A percentile compares a stretch with the other conserved stretches of the same genome.
Evolutionary conservation across 208 protist genomes (phyloP).

Genomic region (Entamoeba invadens): DNA sequence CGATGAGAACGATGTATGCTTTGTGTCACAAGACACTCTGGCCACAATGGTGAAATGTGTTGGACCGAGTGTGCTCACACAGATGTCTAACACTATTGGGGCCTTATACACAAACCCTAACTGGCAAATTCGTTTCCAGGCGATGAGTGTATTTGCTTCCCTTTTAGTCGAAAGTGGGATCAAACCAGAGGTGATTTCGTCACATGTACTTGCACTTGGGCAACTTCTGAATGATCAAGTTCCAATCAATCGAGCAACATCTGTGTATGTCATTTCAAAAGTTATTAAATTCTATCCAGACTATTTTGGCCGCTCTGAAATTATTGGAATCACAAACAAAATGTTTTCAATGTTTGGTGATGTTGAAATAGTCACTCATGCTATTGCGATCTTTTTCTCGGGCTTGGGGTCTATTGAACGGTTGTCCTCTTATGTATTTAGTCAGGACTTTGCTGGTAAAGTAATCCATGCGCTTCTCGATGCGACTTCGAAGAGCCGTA

Average conservation of each 20-base stretch:
- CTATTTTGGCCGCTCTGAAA: neutral
- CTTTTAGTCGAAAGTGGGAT: neutral
- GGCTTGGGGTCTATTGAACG: too few species aligned
- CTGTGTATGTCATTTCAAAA: neutral
- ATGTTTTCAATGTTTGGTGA: neutral
- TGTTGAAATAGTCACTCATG: neutral
- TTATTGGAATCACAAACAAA: neutral
- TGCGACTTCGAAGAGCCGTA: neutral
- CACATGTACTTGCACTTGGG: neutral
- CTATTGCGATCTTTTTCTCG: neutral
- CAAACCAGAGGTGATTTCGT: neutral
- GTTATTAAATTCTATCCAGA: neutral
- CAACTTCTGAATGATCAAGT: neutral
- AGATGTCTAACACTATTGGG: neutral
- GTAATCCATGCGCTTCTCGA: neutral
- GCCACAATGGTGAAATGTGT: neutral
- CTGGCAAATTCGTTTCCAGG: neutral
- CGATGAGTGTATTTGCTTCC: neutral
- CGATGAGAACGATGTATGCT: neutral
- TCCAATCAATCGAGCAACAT: neutral
- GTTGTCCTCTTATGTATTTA: too few species aligned
- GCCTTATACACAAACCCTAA: neutral
- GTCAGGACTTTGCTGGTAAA: neutral
- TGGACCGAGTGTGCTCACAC: neutral
- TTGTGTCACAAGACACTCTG: neutral